Conservation (phyloP, 257 asterid species). For the Scutellaria baicalensis region DNA sequence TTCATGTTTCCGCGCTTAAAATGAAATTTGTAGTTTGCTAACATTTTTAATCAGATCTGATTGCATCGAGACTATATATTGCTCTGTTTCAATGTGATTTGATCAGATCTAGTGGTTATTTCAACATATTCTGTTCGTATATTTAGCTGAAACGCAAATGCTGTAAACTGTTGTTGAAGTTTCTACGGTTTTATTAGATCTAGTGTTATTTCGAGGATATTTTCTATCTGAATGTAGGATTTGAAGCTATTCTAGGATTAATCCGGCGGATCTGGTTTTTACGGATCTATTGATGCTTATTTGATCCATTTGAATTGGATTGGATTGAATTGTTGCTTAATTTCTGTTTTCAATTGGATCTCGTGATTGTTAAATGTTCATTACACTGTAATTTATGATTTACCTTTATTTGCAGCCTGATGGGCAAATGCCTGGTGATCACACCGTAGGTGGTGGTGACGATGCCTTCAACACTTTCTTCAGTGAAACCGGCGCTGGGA, state of each 20-base stretch:
- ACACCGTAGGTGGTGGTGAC: slow-evolving; percentile 47
- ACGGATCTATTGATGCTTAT: not conserved
- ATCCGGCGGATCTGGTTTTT: not conserved
- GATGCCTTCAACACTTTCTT: slow-evolving; percentile 60
- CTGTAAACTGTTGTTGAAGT: not conserved
- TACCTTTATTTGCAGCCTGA: slow-evolving; percentile 33
- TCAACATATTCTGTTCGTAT: too few species aligned
- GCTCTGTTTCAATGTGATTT: not conserved
- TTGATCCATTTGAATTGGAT: not conserved
- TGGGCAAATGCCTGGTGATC: slow-evolving; percentile 61
- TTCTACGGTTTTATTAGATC: not conserved
- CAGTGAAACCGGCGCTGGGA: slow-evolving; percentile 56
- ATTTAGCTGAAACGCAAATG: not conserved
- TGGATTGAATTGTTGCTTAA: not conserved
- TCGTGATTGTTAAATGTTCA: not conserved
- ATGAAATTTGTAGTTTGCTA: not conserved
- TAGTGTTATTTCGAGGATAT: not conserved
- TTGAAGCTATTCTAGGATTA: not conserved
- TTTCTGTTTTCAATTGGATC: not conserved
- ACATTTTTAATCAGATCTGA: slow-evolving; percentile 6
- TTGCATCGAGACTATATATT: not conserved
- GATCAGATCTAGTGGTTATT: not conserved
- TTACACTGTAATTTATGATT: not conserved
- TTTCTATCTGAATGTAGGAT: not conserved
- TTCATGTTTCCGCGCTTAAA: not conserved